Evolutionary conservation across 2,329 filamentous ascomycete species (phyloP).

Genomic region (Blumeriella jaapii): DNA sequence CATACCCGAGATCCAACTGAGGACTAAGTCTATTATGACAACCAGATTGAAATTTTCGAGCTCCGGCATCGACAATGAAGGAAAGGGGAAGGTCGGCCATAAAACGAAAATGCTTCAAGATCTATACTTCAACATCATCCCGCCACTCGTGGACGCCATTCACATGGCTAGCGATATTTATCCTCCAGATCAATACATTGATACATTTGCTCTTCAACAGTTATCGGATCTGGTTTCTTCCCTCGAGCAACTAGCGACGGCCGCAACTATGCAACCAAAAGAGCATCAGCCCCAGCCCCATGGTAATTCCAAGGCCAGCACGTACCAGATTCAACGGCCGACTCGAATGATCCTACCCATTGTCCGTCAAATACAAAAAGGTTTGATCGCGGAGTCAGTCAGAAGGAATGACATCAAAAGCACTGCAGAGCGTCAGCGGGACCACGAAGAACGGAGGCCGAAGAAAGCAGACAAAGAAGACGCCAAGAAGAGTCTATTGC

Average conservation of each 20-base stretch:
- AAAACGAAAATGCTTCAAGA: slow-evolving; percentile 1
- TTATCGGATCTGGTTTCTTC: not conserved
- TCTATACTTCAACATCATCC: slow-evolving; percentile 5
- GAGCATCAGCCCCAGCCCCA: no score
- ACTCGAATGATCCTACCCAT: not conserved
- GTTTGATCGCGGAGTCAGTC: not conserved
- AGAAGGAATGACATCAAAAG: not conserved
- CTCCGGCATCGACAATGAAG: not conserved
- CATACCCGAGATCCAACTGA: not conserved
- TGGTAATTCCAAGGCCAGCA: no score
- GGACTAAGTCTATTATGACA: not conserved
- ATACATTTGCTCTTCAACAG: not conserved
- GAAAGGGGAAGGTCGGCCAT: no score
- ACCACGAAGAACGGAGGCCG: no score
- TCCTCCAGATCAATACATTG: not conserved
- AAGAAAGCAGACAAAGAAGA: no score
- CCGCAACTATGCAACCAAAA: slow-evolving; percentile 1
- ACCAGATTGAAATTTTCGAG: not conserved
- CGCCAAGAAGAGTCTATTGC: no score
- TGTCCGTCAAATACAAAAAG: not conserved
- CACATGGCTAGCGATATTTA: not conserved
- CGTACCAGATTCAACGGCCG: slow-evolving; percentile 1
- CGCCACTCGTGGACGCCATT: not conserved
- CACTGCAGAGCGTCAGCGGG: no score
- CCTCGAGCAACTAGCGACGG: slow-evolving; percentile 1